Conservation (phyloP, 352 stramenopile species). For the Pythium periplocum region DNA sequence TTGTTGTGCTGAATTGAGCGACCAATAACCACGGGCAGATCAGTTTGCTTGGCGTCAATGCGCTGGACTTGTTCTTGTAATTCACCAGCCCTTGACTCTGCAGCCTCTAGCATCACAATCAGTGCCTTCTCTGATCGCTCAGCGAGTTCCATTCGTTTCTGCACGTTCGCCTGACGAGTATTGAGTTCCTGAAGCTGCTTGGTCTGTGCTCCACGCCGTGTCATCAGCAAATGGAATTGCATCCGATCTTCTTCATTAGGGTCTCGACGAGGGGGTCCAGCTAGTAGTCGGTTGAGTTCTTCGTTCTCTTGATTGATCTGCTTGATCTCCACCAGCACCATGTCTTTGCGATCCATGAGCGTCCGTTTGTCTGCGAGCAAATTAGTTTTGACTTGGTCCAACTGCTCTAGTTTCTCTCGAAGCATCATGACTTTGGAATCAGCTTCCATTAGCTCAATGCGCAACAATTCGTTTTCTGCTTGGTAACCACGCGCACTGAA, state of each 20-base stretch:
- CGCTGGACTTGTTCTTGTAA: conserved; percentile 24
- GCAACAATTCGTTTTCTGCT: conserved; percentile 41
- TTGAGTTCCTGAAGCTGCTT: conserved; percentile 49
- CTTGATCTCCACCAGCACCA: conserved; percentile 39
- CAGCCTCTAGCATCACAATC: conserved; percentile 25
- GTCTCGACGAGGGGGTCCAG: conserved; percentile 57
- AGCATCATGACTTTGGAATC: conserved; percentile 44
- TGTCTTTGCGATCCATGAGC: conserved; percentile 44
- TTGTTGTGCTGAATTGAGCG: conserved; percentile 33
- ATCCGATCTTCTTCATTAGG: conserved; percentile 52
- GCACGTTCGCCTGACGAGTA: conserved; percentile 32
- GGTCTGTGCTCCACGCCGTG: conserved; percentile 31
- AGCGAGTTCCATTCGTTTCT: conserved; percentile 40
- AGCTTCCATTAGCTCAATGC: conserved; percentile 42
- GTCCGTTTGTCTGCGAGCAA: conserved; percentile 36
- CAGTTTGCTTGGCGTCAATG: conserved; percentile 25
- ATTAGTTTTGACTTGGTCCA: conserved; percentile 31
- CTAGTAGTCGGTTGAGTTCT: conserved; percentile 35
- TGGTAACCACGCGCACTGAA: conserved; percentile 35
- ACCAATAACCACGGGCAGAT: conserved; percentile 56
- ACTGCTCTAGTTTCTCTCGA: conserved; percentile 48
- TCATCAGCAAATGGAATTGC: conserved; percentile 53
- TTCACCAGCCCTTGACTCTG: conserved; percentile 14
- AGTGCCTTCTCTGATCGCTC: conserved; percentile 34
- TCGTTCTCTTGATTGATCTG: conserved; percentile 43